phyloP scores from a whole-genome alignment of 495 filamentous ascomycete genomes.

The Clohesyomyces aquaticus region DNA sequence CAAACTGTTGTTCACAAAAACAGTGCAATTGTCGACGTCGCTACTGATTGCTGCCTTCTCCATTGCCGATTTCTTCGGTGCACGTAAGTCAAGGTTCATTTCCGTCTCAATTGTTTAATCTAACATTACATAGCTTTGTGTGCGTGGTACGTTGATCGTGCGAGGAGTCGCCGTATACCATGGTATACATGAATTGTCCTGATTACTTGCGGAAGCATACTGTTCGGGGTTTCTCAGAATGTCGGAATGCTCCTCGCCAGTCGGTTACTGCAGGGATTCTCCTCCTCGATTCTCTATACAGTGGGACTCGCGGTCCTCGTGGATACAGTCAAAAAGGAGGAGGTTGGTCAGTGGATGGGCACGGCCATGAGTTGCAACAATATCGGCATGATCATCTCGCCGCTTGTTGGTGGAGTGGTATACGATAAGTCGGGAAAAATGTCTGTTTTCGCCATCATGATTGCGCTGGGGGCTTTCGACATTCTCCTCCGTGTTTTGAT shows the following conservation, averaged over 20 bases:
- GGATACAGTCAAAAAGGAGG: conserved; percentile 71
- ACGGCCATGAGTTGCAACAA: conserved; percentile 71
- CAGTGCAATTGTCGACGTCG: conserved; percentile 17
- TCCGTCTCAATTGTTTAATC: no score
- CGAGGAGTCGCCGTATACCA: conserved; percentile 2
- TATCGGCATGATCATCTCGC: conserved; percentile 68
- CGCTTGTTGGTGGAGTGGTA: conserved; percentile 75
- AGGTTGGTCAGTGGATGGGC: conserved; percentile 73
- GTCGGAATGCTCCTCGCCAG: conserved; percentile 56
- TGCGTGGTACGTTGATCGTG: conserved; percentile 18
- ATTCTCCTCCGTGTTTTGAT: conserved; percentile 68
- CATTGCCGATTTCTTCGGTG: conserved; percentile 19
- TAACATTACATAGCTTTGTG: no score
- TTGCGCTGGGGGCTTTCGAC: conserved; percentile 68
- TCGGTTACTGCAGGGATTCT: conserved; percentile 73
- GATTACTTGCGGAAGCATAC: conserved; percentile 10
- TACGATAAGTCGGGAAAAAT: conserved; percentile 73
- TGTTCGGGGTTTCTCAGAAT: conserved; percentile 4
- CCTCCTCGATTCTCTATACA: conserved; percentile 64
- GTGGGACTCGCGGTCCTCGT: conserved; percentile 46
- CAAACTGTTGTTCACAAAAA: no score
- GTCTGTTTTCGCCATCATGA: conserved; percentile 71
- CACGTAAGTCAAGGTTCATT: no score
- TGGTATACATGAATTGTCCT: conserved; percentile 19
- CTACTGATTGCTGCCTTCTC: conserved; percentile 16